Evolutionary conservation across 116 monocot genomes (phyloP), one percentile per base, ranked within the genome.

Genomic region (Dioscorea cayenensis): DNA sequence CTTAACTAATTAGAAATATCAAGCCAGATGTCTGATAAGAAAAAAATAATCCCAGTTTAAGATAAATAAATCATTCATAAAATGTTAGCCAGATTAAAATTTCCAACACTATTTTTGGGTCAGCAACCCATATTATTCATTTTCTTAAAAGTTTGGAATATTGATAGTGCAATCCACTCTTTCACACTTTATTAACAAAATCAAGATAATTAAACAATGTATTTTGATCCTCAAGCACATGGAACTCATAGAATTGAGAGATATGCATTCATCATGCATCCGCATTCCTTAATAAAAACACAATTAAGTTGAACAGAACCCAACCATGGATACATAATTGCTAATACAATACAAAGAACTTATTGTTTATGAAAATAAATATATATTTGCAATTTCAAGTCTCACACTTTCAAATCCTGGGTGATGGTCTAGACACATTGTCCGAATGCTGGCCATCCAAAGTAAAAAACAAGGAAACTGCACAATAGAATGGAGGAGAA

Each of bases 381-480:
- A 63, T 28, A 63, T 7, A 32, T 27, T 22, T 65, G 35, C 10
- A 65, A 17, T 17, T n/a, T 36, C 22, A 25, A 37, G 9, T 51
- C 93, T 83, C 87, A 94, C 99, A 73, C 13, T 77, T 66, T 93
- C 99, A 77, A 99, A 85, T 58, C 99, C 99, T 70, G 84, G 79
- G 67, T 99, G 91, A 75, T 86, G 76, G 58, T 79, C 81, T 83
- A 99, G 80, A 67, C 84, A 99, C 99, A 99, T 99, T 60, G 82
- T 91, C 50, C 99, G 81, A 68, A 99, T 90, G 63, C 80, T 94
- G 60, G 79, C 82, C 91, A 99, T 91, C 85, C 88, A 88, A 64
- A 91, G 69, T n/a, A 99, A 75, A 83, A 99, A 99, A 74, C 85
- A 87, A 28, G 99, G 94, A 48, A 94, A 77, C 99, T 99, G 89